Percentiles rank a stretch among this genome's conserved stretches.
phyloP scores from a whole-genome alignment of 768 basidiomycete genomes.

The Auricularia sp. region DNA sequence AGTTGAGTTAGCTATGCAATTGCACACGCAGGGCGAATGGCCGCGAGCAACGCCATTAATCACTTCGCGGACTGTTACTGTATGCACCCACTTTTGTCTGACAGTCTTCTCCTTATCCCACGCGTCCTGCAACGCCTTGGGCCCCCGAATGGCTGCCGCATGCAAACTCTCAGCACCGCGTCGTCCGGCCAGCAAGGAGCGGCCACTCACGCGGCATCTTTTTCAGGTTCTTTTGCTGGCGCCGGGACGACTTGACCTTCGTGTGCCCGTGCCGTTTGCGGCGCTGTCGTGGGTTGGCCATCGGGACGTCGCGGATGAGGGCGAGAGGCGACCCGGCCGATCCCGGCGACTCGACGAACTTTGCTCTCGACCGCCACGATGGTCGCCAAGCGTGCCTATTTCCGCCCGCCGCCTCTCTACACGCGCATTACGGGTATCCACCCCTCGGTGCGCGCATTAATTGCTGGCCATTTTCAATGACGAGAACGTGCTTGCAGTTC shows the following conservation, averaged over 20 bases:
- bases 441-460: slow-evolving; percentile 6
- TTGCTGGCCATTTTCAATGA: background rate
- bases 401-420: background rate
- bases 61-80: no score
- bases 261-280: slow-evolving; percentile 67
- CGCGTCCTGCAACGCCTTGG: slow-evolving; percentile 67
- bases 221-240: slow-evolving; percentile 65
- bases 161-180: background rate
- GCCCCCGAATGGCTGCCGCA: slow-evolving; percentile 62
- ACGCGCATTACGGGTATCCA: background rate
- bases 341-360: background rate
- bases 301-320: slow-evolving; percentile 20
- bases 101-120: slow-evolving; percentile 88
- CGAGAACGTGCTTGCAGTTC: slow-evolving; percentile 5
- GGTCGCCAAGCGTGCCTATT: background rate
- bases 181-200: background rate
- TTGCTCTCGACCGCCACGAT: background rate
- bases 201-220: slow-evolving; percentile 28
- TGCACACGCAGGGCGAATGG: no score
- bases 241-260: slow-evolving; percentile 59
- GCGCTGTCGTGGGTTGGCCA: slow-evolving; percentile 94
- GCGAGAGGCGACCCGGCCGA: background rate
- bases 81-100: slow-evolving; percentile 69
- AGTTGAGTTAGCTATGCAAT: background rate
- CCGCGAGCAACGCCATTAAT: background rate